These are phyloP conservation scores for Syncephalastrum sp. DNA, from an alignment of 371 early-diverging fungal species.

Conservation along the genomic window DNA sequence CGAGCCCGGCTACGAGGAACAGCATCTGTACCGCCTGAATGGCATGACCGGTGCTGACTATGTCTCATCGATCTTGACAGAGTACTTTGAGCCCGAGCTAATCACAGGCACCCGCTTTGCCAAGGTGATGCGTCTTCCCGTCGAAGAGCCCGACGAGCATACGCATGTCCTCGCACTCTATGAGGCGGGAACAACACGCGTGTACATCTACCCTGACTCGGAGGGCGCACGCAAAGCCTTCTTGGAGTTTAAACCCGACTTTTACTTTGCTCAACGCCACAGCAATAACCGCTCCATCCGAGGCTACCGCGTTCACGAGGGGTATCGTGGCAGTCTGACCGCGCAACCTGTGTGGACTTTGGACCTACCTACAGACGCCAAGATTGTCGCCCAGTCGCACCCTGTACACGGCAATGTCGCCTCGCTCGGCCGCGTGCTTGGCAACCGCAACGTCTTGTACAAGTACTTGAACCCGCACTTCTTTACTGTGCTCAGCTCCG, in stretches of 20 bases:
- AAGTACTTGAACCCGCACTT: constrained; percentile 95
- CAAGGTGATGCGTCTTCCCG: constrained; percentile 59
- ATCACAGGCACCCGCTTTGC: constrained; percentile 47
- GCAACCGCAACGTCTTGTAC: constrained; percentile 92
- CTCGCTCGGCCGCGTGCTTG: constrained; percentile 88
- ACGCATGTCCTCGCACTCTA: constrained; percentile 62
- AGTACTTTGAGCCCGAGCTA: constrained; percentile 54
- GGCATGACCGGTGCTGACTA: constrained; percentile 73
- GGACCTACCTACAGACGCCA: constrained; percentile 59
- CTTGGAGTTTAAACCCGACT: constrained; percentile 39
- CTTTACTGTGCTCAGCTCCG: constrained; percentile 62
- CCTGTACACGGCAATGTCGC: constrained; percentile 63
- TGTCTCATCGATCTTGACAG: constrained; percentile 28
- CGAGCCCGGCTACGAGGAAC: constrained; percentile 38
- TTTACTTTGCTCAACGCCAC: constrained; percentile 58
- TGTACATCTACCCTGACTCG: constrained; percentile 63
- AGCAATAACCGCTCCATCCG: constrained; percentile 32
- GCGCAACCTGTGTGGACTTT: constrained; percentile 60
- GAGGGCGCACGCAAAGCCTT: constrained; percentile 50
- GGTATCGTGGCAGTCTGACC: constrained; percentile 53
- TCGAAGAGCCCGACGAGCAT: constrained; percentile 69
- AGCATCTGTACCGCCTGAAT: constrained; percentile 62
- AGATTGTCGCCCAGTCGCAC: constrained; percentile 41
- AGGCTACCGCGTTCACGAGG: constrained; percentile 53
- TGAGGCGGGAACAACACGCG: constrained; percentile 58